Evolutionary conservation across 2,329 filamentous ascomycete species (phyloP), one percentile per base, ranked within the genome.

Genomic region (Myriosclerotinia scirpicola): DNA sequence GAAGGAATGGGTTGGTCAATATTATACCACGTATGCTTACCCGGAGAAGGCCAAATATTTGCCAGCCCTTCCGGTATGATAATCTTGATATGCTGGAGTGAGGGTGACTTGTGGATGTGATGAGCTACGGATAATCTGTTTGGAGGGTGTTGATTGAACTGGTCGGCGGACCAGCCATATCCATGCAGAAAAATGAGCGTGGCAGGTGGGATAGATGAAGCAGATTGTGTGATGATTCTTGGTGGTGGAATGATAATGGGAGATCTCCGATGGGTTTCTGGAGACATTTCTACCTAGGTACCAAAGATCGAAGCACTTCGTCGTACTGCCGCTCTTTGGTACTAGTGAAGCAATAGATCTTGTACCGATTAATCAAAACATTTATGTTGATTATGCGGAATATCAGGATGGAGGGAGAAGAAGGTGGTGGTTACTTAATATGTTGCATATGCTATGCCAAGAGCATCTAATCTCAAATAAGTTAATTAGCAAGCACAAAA

Each of bases 151-250:
- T 38, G 48, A 20, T 66, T 69, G 54, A 68, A 69, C 2, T 46
- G 44, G 14, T 65, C 58, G 5, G 64, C 66, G 6, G 58, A 48
- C 52, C 44, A 58, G 22, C 68, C 65, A 46, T 71, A 65, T 11
- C 66, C 67, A 60, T 70, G 66, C 20, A 69, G 30, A 48, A 70
- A 70, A 54, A 68, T 67, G 17, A 71, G 46, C 2, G 67, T 70
- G 20, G 67, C 64, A 15, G 4, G 30, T 6, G 30, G 30, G 30
- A 34, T 34, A 4, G 67, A 53, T 26, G 38, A 30, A 20, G 17
- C n/a, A 30, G 46, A 48, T 12, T 56, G 22, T 30, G 17, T 9
- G 5, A 26, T 54, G n/a, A 60, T 14, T n/a, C 42, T 44, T 9
- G 52, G 66, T 15, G 66, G 61, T 5, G 50, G 36, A 22, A 71